Evolutionary conservation across 163 green algal genomes (phyloP).

Genomic region (Chlamydomonas reinhardtii): DNA sequence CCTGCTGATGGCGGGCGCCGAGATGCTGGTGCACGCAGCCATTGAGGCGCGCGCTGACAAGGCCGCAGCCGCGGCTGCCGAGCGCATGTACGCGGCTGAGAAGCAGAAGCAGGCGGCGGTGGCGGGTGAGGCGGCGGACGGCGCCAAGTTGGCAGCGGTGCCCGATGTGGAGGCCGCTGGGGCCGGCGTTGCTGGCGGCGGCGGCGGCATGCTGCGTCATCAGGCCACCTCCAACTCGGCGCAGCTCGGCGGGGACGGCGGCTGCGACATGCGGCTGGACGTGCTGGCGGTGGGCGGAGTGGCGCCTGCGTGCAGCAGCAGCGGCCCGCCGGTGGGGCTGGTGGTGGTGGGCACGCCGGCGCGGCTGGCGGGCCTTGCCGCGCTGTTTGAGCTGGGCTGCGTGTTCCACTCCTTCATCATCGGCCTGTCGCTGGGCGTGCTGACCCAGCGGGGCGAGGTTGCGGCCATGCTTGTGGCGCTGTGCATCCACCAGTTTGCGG

Average conservation of each 20-base stretch:
- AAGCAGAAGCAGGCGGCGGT: neutral
- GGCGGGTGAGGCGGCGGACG: too few species aligned
- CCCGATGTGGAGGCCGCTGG: too few species aligned
- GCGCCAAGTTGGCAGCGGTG: too few species aligned
- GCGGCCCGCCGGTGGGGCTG: too few species aligned
- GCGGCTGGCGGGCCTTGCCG: neutral
- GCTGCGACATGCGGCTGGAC: neutral
- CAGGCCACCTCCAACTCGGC: too few species aligned
- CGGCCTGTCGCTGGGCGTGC: conserved; percentile 49
- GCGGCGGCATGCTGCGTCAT: too few species aligned
- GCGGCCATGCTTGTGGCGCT: neutral
- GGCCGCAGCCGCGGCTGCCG: neutral
- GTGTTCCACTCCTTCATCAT: conserved; percentile 52
- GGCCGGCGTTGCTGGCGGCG: too few species aligned
- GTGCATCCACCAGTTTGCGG: conserved; percentile 19
- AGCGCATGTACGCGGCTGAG: neutral
- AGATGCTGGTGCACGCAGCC: neutral
- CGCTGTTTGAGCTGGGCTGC: conserved; percentile 37
- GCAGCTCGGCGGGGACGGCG: too few species aligned
- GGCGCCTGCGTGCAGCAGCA: too few species aligned
- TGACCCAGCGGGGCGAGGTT: neutral
- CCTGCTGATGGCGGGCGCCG: conserved; percentile 1
- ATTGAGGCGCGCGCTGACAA: neutral
- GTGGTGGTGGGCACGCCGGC: neutral
- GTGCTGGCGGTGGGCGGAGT: too few species aligned